Conservation (phyloP, 2,329 filamentous ascomycete species). For the Monilinia polystroma region DNA sequence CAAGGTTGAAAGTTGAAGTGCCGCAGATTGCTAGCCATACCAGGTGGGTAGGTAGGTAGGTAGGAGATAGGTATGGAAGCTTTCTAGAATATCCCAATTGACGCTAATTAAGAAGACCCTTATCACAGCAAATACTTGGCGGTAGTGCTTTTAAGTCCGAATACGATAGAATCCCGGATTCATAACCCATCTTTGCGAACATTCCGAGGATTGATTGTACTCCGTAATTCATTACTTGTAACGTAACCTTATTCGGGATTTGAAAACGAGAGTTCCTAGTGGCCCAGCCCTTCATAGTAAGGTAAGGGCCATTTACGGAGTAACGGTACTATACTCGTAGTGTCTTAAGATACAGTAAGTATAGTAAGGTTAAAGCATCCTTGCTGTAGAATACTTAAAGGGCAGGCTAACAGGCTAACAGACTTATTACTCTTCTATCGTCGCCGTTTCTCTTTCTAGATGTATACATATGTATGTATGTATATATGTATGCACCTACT, state of each 20-base stretch:
- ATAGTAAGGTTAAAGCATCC: too few species aligned
- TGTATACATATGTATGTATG: too few species aligned
- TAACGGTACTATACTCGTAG: too few species aligned
- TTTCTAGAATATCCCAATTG: neutral
- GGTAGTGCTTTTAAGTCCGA: neutral
- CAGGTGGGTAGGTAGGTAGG: too few species aligned
- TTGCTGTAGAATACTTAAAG: too few species aligned
- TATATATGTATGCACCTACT: too few species aligned
- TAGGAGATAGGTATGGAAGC: neutral
- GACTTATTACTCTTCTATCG: too few species aligned
- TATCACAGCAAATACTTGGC: neutral
- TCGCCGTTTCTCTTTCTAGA: too few species aligned
- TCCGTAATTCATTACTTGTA: too few species aligned
- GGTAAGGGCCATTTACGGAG: neutral
- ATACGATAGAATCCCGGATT: constrained; percentile 1
- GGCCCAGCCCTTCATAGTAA: neutral
- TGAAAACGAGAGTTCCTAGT: neutral
- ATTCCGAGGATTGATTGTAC: neutral
- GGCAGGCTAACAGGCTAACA: too few species aligned
- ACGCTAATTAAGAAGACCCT: neutral
- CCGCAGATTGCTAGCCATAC: too few species aligned
- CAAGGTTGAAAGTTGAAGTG: too few species aligned
- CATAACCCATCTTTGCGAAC: constrained; percentile 5
- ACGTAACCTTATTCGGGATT: constrained; percentile 2
- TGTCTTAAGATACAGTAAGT: neutral